A percentile compares a stretch with the other conserved stretches of the same genome.
Conservation (phyloP, 305 asterid species). For the Fraxinus ornus region DNA sequence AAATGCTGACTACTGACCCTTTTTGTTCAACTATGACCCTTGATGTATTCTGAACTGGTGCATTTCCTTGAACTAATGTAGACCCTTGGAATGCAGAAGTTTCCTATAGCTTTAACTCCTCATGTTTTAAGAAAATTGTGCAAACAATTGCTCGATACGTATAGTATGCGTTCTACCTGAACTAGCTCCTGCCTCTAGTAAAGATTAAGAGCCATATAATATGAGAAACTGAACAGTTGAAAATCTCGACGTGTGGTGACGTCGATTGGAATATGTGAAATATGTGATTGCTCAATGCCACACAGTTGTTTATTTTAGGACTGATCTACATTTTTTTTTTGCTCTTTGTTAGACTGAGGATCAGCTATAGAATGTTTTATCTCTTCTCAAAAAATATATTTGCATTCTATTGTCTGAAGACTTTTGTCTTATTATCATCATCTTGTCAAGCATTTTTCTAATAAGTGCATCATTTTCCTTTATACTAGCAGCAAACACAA, state of each 20-base stretch:
- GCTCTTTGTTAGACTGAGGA: too few species aligned
- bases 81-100: constrained; percentile 9
- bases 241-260: too few species aligned
- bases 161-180: too few species aligned
- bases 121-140: too few species aligned
- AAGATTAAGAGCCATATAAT: too few species aligned
- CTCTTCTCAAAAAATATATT: constrained; percentile 6
- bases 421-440: constrained; percentile 4
- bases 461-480: neutral
- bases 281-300: too few species aligned
- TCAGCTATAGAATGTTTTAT: neutral
- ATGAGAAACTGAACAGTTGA: too few species aligned
- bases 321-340: too few species aligned
- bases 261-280: too few species aligned
- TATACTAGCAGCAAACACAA: neutral
- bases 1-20: constrained; percentile 1
- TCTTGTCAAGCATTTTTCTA: constrained; percentile 1
- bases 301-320: too few species aligned
- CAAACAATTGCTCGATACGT: too few species aligned
- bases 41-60: neutral
- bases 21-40: constrained; percentile 9
- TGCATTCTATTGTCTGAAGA: constrained; percentile 1
- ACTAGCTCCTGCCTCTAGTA: too few species aligned
- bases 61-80: constrained; percentile 18
- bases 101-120: neutral